Evolutionary conservation across 495 filamentous ascomycete species (phyloP), one percentile per base, ranked within the genome.

Genomic region (Podospora comata): DNA sequence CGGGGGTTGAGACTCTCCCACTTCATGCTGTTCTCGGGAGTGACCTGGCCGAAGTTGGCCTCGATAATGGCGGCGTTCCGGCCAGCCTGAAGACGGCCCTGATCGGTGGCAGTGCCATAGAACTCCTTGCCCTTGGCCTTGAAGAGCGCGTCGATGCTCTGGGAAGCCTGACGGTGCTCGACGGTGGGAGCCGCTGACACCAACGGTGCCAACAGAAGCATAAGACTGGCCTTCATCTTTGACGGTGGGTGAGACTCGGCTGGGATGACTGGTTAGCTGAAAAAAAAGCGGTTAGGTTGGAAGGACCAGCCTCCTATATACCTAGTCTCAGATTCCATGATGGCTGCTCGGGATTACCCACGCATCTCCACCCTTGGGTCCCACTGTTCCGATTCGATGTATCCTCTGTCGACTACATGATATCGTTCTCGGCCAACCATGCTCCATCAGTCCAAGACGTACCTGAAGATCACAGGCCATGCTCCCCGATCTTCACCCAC

Each of bases 1-100:
- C 76, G 76, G 20, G 77, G 68, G 71, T 89, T 79, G 63, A 82
- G 82, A 55, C 79, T 65, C 70, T 87, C 82, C 85, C 84, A 89
- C 77, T 88, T 88, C 85, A 89, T 87, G 77, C 80, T 85, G 80
- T 90, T 90, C 83, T 90, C 88, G 19, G 86, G 87, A 4, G 87
- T 89, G 32, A 90, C 80, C 69, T 83, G 81, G 39, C 88, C 87
- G 68, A 91, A 90, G 73, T 89, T 81, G 54, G 83, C 78, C 68
- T 84, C 79, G 71, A 89, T 81, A 74, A 88, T 81, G 62, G 79
- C 83, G 16, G 84, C 83, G 65, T 85, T 85, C 68, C 81, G 78
- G 69, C 79, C 86, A 13, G 75, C 70, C 65, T 72, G 76, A 1
- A 90, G 81, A 13, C 80, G 82, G 75, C 80, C 79, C 69, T 84